Base-by-base conservation (phyloP, 1,284 basidiomycete species). In the Heliocybe sulcata region DNA sequence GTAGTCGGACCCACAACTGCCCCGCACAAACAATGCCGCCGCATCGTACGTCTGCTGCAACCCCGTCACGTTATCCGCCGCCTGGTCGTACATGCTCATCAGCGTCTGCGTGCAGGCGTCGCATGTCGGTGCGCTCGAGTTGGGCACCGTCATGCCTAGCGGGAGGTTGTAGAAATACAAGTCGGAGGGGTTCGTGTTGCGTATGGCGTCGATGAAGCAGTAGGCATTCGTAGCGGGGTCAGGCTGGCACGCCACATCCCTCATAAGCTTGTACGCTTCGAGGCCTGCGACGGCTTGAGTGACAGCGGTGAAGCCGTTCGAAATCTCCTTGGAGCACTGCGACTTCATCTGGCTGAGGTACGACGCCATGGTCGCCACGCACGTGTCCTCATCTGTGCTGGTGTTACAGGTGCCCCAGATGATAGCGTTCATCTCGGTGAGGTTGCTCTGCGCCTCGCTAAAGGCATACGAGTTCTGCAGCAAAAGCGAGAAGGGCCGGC, bases 371-470 rank as follows among this genome's bases (percentile, higher is more conserved):
- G 83, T 88, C 22, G 68, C 56, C 14, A 68, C 63, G 62, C 89
- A 90, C 58, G 82, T 74, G 27, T 69, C 71, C 26, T 68, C 64
- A 3, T 67, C 65, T 1, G 69, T 64, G n/a, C 64, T 69, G 8
- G 86, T 87, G 63, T 87, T 87, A 66, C 87, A 90, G 0, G 85
- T 90, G 2, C 86, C 87, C 83, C 84, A 90, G 8, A 93, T 62
- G 33, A 92, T 72, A 2, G 73, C 65, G 63, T 91, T 92, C 59
- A 91, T 72, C 35, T 74, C 66, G 0, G 81, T 78, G 50, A 84
- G 68, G 67, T 92, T 83, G 1, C 67, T 65, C 62, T 90, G 82
- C 16, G 80, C 85, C 63, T 77, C 55, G 35, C 82, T 68, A 64
- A 90, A 91, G 2, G 69, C 72, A 6, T 70, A 59, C 1, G 88